These are phyloP conservation scores for Jatropha curcas DNA, from an alignment of 345 rosid species.

Conservation along the genomic window DNA sequence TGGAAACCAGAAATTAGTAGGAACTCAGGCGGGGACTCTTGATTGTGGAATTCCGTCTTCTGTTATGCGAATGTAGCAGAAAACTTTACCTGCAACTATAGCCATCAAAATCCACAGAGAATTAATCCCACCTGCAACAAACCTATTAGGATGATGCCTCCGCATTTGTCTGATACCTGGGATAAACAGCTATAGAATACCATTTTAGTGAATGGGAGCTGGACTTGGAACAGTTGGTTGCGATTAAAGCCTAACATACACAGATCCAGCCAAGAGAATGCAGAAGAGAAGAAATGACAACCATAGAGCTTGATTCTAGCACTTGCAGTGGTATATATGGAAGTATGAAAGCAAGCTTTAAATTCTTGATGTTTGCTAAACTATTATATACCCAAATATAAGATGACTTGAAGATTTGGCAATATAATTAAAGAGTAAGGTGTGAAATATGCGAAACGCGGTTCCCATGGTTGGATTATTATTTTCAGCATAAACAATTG, in stretches of 20 bases:
- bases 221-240: slow-evolving; percentile 22
- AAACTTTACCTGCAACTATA: slow-evolving; percentile 27
- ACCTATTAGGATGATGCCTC: slow-evolving; percentile 25
- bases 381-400: neutral
- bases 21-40: neutral
- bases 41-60: slow-evolving; percentile 15
- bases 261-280: slow-evolving; percentile 11
- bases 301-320: slow-evolving; percentile 11
- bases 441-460: neutral
- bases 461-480: neutral
- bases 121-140: slow-evolving; percentile 38
- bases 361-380: neutral
- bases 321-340: neutral
- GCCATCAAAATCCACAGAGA: slow-evolving; percentile 39
- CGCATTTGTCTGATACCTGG: slow-evolving; percentile 27
- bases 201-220: slow-evolving; percentile 23
- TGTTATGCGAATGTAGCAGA: slow-evolving; percentile 40
- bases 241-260: slow-evolving; percentile 1
- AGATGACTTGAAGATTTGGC: neutral
- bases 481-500: neutral
- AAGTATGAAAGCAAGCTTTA: neutral
- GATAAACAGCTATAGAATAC: neutral
- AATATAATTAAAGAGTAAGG: neutral
- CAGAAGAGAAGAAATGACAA: slow-evolving; percentile 17
- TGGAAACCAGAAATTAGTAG: too few species aligned